Base-by-base conservation (phyloP, 306 rosid species). In the Prunus armeniaca region DNA sequence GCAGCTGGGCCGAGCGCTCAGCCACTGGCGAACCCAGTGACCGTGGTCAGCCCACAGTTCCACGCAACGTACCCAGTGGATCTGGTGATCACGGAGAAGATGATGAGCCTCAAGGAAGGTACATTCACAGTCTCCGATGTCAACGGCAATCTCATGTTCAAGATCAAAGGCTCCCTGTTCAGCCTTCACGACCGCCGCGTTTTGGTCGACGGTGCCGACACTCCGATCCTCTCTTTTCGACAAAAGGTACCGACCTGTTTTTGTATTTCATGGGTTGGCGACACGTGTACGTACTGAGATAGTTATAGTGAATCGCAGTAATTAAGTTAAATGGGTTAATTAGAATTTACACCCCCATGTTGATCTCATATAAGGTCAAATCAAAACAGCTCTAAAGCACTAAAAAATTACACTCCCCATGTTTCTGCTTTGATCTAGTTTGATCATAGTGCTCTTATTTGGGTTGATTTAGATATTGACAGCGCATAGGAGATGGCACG, bases 401-500 rank as follows among this genome's bases (percentile, higher is more conserved):
- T 38, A 0, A 38, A 38, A 38, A 38, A 38, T 38, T 6, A 38
- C 43, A 38, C 9, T 9, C 8, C 27, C 7, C 38, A 5, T 38
- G 43, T 38, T 6, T 38, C 43, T 38, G 43, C 9, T 38, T 38
- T 38, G 43, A 6, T 38, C 43, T 38, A 38, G 9, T 38, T 38
- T 6, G 43, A 38, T 38, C 9, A 1, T 38, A 7, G 43, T 38
- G 9, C 9, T 38, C 2, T 38, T 38, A 6, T 38, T 38, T 38
- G 43, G 43, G 47, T 65, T 62, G 11, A 4, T 3, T 34, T 67
- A 86, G 89, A 62, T 84, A 67, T 5, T 84, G 17, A 62, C 84
- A 2, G 82, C 82, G 3, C 90, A 86, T 69, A 76, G 83, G 28
- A 83, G 83, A 72, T 86, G 90, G 90, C 46, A 76, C 12, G 87